These are phyloP conservation scores for Dalbergia cultrata DNA, from an alignment of 306 rosid genomes.

Conservation along the genomic window DNA sequence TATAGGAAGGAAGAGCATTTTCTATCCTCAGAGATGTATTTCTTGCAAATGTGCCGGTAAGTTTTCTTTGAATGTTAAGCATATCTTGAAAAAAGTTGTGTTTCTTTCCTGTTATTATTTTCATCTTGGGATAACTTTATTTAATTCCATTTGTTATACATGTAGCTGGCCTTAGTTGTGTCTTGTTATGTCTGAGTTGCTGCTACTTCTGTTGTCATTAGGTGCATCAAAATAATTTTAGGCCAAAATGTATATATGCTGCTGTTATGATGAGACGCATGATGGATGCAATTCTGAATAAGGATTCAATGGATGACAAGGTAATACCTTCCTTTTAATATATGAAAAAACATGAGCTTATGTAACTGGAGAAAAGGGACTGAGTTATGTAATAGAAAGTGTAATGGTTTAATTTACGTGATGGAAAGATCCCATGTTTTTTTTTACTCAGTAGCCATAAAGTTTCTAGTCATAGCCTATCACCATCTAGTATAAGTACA, in stretches of 20 bases:
- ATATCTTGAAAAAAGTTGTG: conserved; percentile 31
- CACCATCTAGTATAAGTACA: not conserved
- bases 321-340: conserved; percentile 49
- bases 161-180: conserved; percentile 32
- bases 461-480: not conserved
- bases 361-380: not conserved
- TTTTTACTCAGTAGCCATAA: not conserved
- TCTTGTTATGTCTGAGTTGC: conserved; percentile 35
- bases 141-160: conserved; percentile 18
- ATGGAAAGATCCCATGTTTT: not conserved
- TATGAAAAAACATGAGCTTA: not conserved
- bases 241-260: conserved; percentile 85
- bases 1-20: conserved; percentile 69
- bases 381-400: conserved; percentile 16
- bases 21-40: conserved; percentile 71
- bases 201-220: conserved; percentile 43
- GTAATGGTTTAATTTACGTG: not conserved
- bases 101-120: not conserved
- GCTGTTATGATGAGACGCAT: conserved; percentile 94
- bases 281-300: conserved; percentile 90
- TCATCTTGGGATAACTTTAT: conserved; percentile 14
- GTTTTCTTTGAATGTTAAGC: conserved; percentile 41
- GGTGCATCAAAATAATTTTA: conserved; percentile 75
- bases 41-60: conserved; percentile 87
- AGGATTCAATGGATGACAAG: conserved; percentile 98